A percentile compares a stretch with the other conserved stretches of the same genome.
phyloP scores from a whole-genome alignment of 352 stramenopile genomes.

The Globisporangium splendens region DNA sequence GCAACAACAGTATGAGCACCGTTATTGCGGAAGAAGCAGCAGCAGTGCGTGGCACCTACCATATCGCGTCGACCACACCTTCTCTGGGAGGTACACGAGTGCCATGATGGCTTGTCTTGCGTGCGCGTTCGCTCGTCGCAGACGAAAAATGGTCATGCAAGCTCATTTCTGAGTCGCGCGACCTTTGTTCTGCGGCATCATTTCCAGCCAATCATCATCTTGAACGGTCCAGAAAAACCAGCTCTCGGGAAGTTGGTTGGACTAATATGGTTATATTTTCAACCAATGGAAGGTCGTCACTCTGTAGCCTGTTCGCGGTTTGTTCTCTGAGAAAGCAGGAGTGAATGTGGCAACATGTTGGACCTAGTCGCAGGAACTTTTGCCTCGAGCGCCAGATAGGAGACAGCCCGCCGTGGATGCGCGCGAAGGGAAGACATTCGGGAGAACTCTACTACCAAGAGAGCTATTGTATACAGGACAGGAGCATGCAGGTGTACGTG shows the following conservation, averaged over 20 bases:
- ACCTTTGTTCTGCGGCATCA: slow-evolving; percentile 2
- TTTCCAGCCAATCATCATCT: background rate
- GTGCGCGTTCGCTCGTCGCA: background rate
- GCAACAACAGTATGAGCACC: background rate
- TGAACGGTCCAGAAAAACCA: background rate
- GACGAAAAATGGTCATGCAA: background rate
- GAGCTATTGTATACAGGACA: background rate
- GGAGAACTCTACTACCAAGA: background rate
- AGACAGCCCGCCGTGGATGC: background rate
- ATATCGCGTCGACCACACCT: slow-evolving; percentile 66
- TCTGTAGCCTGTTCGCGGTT: slow-evolving; percentile 7
- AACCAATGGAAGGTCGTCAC: background rate
- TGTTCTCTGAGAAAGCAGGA: slow-evolving; percentile 11
- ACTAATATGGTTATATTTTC: background rate
- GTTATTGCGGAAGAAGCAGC: background rate
- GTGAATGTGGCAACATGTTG: background rate
- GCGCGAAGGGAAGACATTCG: background rate
- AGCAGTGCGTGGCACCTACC: slow-evolving; percentile 25
- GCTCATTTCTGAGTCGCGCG: background rate
- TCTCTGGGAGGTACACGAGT: slow-evolving; percentile 73
- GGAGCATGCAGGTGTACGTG: slow-evolving; percentile 61
- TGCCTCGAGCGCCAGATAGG: background rate
- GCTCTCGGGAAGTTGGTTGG: background rate
- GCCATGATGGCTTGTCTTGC: slow-evolving; percentile 32
- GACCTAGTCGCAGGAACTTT: slow-evolving; percentile 4